phyloP scores from a whole-genome alignment of 2,329 filamentous ascomycete genomes.

The Domatiomyces globalis region DNA sequence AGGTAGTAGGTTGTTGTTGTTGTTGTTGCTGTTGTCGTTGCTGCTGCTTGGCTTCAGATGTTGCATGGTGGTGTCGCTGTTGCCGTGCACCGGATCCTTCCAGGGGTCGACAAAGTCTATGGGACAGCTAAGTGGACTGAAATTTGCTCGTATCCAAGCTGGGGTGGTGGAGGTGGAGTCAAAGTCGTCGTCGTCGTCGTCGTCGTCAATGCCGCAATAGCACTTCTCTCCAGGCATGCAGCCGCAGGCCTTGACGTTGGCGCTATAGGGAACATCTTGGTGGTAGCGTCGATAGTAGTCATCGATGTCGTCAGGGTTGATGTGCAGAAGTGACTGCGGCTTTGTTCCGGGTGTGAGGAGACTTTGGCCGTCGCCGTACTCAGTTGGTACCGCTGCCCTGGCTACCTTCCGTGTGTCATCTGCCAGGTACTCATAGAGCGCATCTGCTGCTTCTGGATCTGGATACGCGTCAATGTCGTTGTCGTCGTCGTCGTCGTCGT shows the following conservation, averaged over 20 bases:
- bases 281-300: background rate
- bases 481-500: too few relatives aligned
- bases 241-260: background rate
- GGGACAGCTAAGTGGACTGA: too few relatives aligned
- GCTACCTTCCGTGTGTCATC: background rate
- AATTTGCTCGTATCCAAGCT: background rate
- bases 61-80: background rate
- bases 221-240: background rate
- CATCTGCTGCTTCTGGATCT: background rate
- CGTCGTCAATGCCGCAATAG: background rate
- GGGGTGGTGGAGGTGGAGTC: background rate
- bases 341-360: too few relatives aligned
- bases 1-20: too few relatives aligned
- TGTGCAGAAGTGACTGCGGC: background rate
- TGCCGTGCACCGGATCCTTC: background rate
- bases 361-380: background rate
- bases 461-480: background rate
- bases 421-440: background rate
- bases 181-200: background rate
- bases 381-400: background rate
- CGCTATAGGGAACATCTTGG: background rate
- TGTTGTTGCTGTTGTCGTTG: too few relatives aligned
- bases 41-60: background rate
- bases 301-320: background rate
- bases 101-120: background rate